phyloP scores from a whole-genome alignment of 345 rosid genomes.

The Gossypium raimondii region DNA sequence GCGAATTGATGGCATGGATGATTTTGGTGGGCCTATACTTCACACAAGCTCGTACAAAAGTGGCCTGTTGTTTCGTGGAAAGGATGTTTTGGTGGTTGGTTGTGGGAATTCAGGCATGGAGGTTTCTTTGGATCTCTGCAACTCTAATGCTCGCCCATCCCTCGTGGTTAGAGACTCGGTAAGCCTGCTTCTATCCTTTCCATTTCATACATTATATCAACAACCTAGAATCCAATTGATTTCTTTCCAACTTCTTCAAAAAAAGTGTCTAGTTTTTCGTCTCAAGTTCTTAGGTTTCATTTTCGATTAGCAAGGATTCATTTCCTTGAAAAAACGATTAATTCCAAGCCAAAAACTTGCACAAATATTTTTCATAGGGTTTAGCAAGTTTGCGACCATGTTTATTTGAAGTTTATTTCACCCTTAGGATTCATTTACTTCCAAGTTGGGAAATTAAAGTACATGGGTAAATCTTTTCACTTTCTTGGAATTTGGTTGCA shows the following conservation, averaged over 20 bases:
- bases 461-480: slow-evolving; percentile 14
- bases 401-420: neutral
- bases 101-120: slow-evolving; percentile 98
- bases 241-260: neutral
- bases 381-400: too few species aligned
- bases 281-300: neutral
- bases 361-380: neutral
- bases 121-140: slow-evolving; percentile 81
- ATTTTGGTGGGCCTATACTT: slow-evolving; percentile 47
- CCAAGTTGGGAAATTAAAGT: neutral
- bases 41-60: slow-evolving; percentile 61
- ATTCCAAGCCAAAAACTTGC: neutral
- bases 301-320: neutral
- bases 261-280: neutral
- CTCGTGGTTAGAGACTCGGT: slow-evolving; percentile 83
- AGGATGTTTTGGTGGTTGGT: slow-evolving; percentile 73
- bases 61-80: slow-evolving; percentile 45
- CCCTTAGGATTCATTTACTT: neutral
- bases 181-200: slow-evolving; percentile 18
- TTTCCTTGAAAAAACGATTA: neutral
- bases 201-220: neutral
- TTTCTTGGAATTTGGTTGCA: slow-evolving; percentile 43
- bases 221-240: neutral
- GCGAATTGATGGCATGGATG: slow-evolving; percentile 47
- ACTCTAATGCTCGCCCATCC: slow-evolving; percentile 55